A percentile compares a stretch with the other conserved stretches of the same genome.
These are phyloP conservation scores for Coniella lustricola DNA, from an alignment of 2,329 filamentous ascomycete genomes.

Conservation along the genomic window DNA sequence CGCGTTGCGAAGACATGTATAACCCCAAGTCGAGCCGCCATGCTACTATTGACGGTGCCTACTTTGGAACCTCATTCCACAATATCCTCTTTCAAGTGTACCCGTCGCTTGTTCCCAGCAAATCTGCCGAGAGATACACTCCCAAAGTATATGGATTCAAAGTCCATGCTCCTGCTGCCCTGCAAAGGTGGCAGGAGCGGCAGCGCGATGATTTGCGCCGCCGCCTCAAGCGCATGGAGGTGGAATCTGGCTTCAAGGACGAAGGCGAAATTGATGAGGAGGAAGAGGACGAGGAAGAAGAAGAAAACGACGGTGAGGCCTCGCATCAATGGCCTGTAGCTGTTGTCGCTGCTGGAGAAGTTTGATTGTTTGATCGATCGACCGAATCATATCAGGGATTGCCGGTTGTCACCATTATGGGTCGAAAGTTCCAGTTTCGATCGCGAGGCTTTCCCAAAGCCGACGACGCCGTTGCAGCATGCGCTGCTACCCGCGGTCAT, in stretches of 20 bases:
- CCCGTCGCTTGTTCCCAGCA: conserved; percentile 78
- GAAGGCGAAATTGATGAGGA: conserved; percentile 52
- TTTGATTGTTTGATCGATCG: conserved; percentile 1
- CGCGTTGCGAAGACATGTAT: conserved; percentile 95
- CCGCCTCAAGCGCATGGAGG: conserved; percentile 60
- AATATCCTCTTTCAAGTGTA: conserved; percentile 99
- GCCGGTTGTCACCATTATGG: too few relatives aligned
- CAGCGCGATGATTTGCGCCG: conserved; percentile 77
- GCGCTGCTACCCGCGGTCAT: too few relatives aligned
- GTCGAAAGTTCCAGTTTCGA: too few relatives aligned
- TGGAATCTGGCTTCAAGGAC: conserved; percentile 76
- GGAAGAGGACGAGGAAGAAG: conserved; percentile 59
- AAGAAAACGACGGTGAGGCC: conserved; percentile 43
- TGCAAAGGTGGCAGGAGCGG: conserved; percentile 84
- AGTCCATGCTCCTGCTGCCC: conserved; percentile 80
- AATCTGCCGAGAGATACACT: conserved; percentile 78
- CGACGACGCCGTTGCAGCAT: too few relatives aligned
- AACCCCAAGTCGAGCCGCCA: conserved; percentile 97
- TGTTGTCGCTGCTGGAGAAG: conserved; percentile 1
- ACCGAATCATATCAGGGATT: too few relatives aligned
- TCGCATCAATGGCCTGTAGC: conserved; percentile 22
- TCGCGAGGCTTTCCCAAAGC: too few relatives aligned
- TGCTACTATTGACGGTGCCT: conserved; percentile 90
- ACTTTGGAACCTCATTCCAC: conserved; percentile 97
- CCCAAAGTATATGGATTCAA: conserved; percentile 93